A percentile compares a stretch with the other conserved stretches of the same genome.
Conservation (phyloP, 2,329 filamentous ascomycete genomes). For the Penicillium freii region DNA sequence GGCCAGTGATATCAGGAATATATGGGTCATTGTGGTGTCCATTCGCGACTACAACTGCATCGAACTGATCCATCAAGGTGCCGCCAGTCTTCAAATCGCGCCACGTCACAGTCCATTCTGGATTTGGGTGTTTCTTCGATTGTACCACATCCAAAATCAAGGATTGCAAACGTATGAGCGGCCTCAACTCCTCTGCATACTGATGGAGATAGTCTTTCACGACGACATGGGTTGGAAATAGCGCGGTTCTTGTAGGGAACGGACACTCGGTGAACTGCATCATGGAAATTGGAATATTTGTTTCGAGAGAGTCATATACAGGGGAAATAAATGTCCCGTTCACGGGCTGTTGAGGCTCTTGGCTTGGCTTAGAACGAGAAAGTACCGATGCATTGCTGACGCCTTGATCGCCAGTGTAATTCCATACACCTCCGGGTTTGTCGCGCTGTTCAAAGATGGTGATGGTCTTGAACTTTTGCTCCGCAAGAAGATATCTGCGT, state of each 20-base stretch:
- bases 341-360: neutral
- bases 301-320: slow-evolving; percentile 12
- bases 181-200: slow-evolving; percentile 10
- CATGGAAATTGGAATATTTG: slow-evolving; percentile 12
- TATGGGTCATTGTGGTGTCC: slow-evolving; percentile 14
- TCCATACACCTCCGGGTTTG: slow-evolving; percentile 9
- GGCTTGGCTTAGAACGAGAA: slow-evolving; percentile 1
- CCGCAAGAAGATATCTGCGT: slow-evolving; percentile 8
- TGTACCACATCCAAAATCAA: slow-evolving; percentile 3
- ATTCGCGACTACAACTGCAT: slow-evolving; percentile 13
- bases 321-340: slow-evolving; percentile 9
- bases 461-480: slow-evolving; percentile 4
- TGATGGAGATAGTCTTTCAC: slow-evolving; percentile 11
- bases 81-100: neutral
- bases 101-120: slow-evolving; percentile 11
- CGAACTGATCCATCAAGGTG: neutral
- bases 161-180: neutral
- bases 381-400: neutral
- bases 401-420: slow-evolving; percentile 10
- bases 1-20: slow-evolving; percentile 2
- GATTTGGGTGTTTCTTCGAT: neutral
- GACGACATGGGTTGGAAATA: slow-evolving; percentile 6
- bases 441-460: slow-evolving; percentile 12
- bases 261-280: slow-evolving; percentile 11
- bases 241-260: neutral